A percentile compares a stretch with the other conserved stretches of the same genome.
Evolutionary conservation across 345 rosid genomes (phyloP).

Genomic region (Angophora floribunda): DNA sequence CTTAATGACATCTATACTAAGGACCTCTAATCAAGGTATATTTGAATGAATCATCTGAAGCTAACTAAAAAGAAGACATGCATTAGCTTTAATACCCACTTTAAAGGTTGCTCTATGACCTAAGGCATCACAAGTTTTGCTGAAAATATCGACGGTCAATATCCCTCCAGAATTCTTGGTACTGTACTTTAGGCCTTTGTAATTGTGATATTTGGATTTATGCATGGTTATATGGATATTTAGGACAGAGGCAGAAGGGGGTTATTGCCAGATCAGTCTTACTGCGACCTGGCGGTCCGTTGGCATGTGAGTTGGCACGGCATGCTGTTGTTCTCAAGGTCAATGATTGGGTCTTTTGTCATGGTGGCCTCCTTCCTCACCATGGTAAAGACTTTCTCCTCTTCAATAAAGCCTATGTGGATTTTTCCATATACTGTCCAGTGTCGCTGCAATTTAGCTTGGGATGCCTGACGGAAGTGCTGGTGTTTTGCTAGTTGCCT

Average conservation of each 20-base stretch:
- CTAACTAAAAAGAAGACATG: background rate
- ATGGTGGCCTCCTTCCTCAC: slow-evolving; percentile 93
- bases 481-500: slow-evolving; percentile 50
- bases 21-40: background rate
- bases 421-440: background rate
- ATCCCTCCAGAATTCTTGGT: background rate
- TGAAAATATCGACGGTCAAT: background rate
- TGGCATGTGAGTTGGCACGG: slow-evolving; percentile 69
- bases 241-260: slow-evolving; percentile 99
- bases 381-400: slow-evolving; percentile 40
- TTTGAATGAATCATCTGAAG: background rate
- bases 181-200: background rate
- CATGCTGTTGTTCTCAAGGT: slow-evolving; percentile 65
- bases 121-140: background rate
- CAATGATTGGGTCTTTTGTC: slow-evolving; percentile 95
- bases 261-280: slow-evolving; percentile 75
- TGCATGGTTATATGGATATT: slow-evolving; percentile 10
- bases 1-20: background rate
- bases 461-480: slow-evolving; percentile 15
- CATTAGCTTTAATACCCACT: background rate
- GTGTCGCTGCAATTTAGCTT: background rate
- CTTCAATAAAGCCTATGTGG: background rate
- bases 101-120: background rate
- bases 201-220: background rate
- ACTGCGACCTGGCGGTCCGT: slow-evolving; percentile 75